Evolutionary conservation across 805 yeast species (phyloP), one percentile per base, ranked within the genome.

Genomic region (Starmerella kuoi): DNA sequence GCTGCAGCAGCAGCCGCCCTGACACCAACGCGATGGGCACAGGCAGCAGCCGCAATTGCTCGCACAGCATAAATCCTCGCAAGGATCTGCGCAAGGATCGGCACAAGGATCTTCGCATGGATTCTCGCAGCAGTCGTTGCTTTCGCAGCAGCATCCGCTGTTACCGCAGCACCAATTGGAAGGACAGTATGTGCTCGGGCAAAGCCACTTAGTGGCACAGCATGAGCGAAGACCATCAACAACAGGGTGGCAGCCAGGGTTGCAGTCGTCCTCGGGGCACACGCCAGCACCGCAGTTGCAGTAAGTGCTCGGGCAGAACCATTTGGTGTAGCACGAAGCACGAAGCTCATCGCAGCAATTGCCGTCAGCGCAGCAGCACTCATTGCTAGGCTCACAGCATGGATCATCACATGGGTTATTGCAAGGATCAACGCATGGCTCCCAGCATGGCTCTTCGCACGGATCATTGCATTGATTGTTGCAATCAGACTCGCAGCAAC

Each of bases 111-210:
- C 42, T 33, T 9, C 42, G 38, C 42, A 38, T 14, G 38, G 46
- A 14, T 27, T 19, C 18, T 31, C 24, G 34, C 21, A 17, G 24
- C 30, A n/a, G 33, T 24, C 27, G 18, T 35, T 21, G 43, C 38
- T 24, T 5, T n/a, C 20, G 43, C 31, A 19, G 28, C 43, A 34
- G 40, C 45, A 37, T 34, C 35, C 21, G 35, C 21, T 20, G 31
- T 42, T 41, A 9, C 33, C 26, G 41, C 43, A 38, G 35, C 47
- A 31, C 35, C 41, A 42, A 38, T 34, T 44, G n/a, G 34, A 31
- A 5, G 52, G 52, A 46, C 50, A 47, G 41, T 41, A 47, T 5
- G 43, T 41, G 21, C 32, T 34, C 11, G 50, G 50, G 47, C 48
- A 47, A 28, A 37, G 23, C 45, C 46, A 45, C 35, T 41, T 38